Evolutionary conservation across 306 rosid genomes (phyloP).

Genomic region (Dalbergia cochinchinensis): DNA sequence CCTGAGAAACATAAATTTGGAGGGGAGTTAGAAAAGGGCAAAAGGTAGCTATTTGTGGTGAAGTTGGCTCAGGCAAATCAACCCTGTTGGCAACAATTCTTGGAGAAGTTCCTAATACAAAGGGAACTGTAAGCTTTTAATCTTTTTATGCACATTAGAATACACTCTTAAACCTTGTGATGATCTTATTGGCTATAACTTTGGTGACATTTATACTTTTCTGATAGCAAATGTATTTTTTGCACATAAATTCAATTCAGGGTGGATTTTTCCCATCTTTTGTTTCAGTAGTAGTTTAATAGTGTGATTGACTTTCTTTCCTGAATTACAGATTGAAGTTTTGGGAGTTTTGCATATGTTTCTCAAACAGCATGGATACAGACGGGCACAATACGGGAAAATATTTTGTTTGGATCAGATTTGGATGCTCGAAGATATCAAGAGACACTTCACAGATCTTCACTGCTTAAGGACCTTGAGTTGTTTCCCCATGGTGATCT

Average conservation of each 20-base stretch:
- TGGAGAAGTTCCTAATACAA: conserved; percentile 65
- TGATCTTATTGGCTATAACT: background rate
- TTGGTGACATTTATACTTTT: background rate
- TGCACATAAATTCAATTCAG: background rate
- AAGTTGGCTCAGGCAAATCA: conserved; percentile 92
- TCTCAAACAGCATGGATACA: conserved; percentile 76
- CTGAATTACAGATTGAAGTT: conserved; percentile 50
- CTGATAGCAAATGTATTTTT: background rate
- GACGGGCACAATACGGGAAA: conserved; percentile 61
- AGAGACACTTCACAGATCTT: conserved; percentile 58
- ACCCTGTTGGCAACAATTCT: conserved; percentile 79
- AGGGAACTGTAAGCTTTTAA: conserved; percentile 64
- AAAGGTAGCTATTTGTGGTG: conserved; percentile 85
- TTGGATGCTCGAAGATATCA: conserved; percentile 58
- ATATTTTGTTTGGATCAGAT: conserved; percentile 61
- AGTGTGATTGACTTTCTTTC: background rate
- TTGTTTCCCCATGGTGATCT: conserved; percentile 64
- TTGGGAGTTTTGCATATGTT: conserved; percentile 67
- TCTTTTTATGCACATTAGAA: background rate
- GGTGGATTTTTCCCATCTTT: background rate
- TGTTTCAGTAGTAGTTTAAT: background rate
- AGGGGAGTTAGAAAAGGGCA: conserved; percentile 59
- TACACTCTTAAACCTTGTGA: background rate
- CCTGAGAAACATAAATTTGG: conserved; percentile 61
- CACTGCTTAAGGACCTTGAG: conserved; percentile 64